These are phyloP conservation scores for Leccinum pachyderme DNA, from an alignment of 1,284 basidiomycete genomes.

Conservation along the genomic window DNA sequence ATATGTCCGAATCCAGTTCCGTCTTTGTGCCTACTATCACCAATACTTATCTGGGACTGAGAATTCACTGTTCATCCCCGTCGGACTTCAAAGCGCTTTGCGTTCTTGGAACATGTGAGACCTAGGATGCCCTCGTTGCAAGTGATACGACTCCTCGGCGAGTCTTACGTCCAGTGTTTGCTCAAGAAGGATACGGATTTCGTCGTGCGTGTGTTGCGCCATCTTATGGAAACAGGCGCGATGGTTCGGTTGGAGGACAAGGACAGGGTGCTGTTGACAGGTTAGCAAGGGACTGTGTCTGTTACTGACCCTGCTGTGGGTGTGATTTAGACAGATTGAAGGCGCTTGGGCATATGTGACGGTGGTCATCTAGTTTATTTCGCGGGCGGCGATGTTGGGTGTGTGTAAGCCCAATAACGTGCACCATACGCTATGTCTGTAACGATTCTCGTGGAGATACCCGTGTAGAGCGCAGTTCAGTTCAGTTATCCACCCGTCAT, in stretches of 20 bases:
- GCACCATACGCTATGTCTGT: too few relatives aligned
- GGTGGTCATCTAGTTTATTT: background rate
- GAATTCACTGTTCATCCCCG: background rate
- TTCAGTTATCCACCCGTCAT: too few relatives aligned
- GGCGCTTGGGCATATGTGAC: background rate
- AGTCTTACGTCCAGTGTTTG: conserved; percentile 20
- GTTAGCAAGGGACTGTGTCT: conserved; percentile 2
- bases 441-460: too few relatives aligned
- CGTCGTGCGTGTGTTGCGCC: conserved; percentile 7
- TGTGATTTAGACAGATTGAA: background rate
- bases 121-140: conserved; percentile 19
- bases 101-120: conserved; percentile 13
- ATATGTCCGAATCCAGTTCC: background rate
- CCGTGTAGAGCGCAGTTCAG: too few relatives aligned
- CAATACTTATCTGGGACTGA: conserved; percentile 21
- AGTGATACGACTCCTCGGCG: conserved; percentile 23
- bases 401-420: too few relatives aligned
- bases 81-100: conserved; percentile 12
- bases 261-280: conserved; percentile 25
- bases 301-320: background rate
- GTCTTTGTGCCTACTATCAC: conserved; percentile 12
- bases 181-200: conserved; percentile 18
- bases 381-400: background rate
- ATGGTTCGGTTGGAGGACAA: conserved; percentile 27
- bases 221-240: background rate